These are phyloP conservation scores for Auxenochlorella pyrenoidosa DNA, from an alignment of 139 green algal species.

Conservation along the genomic window DNA sequence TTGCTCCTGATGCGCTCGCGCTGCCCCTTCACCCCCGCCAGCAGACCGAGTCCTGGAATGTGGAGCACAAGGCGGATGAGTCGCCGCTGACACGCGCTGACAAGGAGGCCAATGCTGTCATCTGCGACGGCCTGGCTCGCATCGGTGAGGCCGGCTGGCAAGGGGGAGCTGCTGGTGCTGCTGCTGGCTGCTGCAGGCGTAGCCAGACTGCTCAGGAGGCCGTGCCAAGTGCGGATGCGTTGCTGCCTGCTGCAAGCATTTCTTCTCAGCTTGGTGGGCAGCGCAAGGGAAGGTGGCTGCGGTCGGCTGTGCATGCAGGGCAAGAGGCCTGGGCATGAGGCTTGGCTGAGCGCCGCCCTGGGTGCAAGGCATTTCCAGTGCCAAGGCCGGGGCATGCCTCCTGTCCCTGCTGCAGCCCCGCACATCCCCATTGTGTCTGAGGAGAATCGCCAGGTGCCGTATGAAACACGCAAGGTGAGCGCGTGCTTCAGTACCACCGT, in stretches of 20 bases:
- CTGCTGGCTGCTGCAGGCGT: too few species aligned
- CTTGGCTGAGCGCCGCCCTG: too few species aligned
- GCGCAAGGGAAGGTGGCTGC: too few species aligned
- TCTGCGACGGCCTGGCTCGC: constrained; percentile 68
- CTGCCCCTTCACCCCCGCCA: not conserved
- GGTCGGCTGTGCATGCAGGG: too few species aligned
- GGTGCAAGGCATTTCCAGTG: too few species aligned
- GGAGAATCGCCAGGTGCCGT: constrained; percentile 76
- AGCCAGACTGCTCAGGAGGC: too few species aligned
- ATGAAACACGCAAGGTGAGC: constrained; percentile 70
- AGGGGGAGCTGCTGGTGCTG: not conserved
- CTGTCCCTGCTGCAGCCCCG: constrained; percentile 46
- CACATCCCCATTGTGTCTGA: constrained; percentile 92
- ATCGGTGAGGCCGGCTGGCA: not conserved
- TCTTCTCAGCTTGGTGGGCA: too few species aligned
- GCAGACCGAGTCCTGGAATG: constrained; percentile 65
- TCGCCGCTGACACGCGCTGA: constrained; percentile 85
- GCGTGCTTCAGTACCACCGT: not conserved
- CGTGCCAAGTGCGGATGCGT: too few species aligned
- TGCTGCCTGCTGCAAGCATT: too few species aligned
- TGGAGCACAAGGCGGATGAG: constrained; percentile 80
- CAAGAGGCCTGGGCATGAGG: too few species aligned
- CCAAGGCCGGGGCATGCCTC: too few species aligned
- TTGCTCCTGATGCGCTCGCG: too few species aligned
- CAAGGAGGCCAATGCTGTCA: constrained; percentile 77